Base-by-base conservation (phyloP, 495 filamentous ascomycete species). In the Penicillium goetzii region DNA sequence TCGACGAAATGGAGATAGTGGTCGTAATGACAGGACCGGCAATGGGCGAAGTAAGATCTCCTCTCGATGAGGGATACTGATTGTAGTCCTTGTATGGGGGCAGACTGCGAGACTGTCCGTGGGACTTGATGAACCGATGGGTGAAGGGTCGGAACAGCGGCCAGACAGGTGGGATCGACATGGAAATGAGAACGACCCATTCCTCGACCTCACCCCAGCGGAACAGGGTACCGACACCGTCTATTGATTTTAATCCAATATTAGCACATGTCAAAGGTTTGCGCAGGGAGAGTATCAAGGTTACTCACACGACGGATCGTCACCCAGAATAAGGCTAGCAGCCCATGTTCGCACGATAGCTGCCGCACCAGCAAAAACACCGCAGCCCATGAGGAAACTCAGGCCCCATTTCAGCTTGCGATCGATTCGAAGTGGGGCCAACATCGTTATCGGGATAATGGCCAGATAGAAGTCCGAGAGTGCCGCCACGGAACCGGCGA, bases 141-240 rank as follows among this genome's bases (percentile, higher is more conserved):
- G 69, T 72, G 34, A 72, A 67, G 26, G 69, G 69, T 10, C 69
- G 66, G 62, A 72, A 67, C 15, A 72, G 59, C 1, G 69, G 69
- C 69, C 69, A 72, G 21, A 72, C 67, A 1, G 69, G 69, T 34
- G 69, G 69, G 17, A 72, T 72, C 38, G 69, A 72, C 69, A 72
- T 72, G 32, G 67, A 60, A 56, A 72, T 72, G 28, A 72, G 69
- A 9, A 72, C 69, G 50, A 72, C 28, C 69, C 69, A 72, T 65
- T 72, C 69, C 55, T 72, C 69, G 17, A 69, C 62, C 49, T 69
- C 69, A 17, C 69, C 69, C 69, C 69, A 72, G 26, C 57, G 62
- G 54, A 72, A 72, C 1, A 72, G 60, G 23, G 51, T 62, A 0
- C 69, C 69, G 9, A 69, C 67, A 4, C 69, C 69, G 14, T 67